Conservation (phyloP, 75 land plant species). For the Sequoia sempervirens region DNA sequence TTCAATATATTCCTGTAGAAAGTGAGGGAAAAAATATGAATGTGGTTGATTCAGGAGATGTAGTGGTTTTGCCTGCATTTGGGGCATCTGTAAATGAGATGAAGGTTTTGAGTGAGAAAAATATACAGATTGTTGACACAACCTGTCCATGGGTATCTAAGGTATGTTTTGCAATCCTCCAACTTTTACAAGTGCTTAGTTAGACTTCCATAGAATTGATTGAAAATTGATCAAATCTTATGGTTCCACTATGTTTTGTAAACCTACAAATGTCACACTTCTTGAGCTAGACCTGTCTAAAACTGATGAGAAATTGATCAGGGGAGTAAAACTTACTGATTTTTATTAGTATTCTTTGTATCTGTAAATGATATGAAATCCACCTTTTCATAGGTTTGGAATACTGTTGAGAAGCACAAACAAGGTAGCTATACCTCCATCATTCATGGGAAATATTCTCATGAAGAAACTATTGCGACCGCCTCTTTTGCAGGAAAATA, state of each 20-base stretch:
- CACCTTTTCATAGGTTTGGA: conserved; percentile 73
- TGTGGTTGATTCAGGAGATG: conserved; percentile 72
- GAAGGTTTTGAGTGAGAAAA: conserved; percentile 66
- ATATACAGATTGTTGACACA: conserved; percentile 92
- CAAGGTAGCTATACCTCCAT: conserved; percentile 89
- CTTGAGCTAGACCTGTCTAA: background rate
- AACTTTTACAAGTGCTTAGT: background rate
- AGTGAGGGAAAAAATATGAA: conserved; percentile 59
- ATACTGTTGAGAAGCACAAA: conserved; percentile 92
- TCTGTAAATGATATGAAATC: background rate
- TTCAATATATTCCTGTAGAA: conserved; percentile 60
- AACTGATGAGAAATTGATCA: background rate
- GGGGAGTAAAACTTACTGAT: background rate
- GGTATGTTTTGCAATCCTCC: conserved; percentile 31
- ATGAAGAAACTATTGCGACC: conserved; percentile 95
- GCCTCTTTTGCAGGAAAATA: conserved; percentile 94
- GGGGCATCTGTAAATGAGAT: conserved; percentile 91
- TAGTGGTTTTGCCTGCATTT: conserved; percentile 93
- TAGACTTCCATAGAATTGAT: background rate
- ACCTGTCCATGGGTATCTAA: conserved; percentile 99
- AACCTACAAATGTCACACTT: background rate
- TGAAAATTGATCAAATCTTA: background rate
- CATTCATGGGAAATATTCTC: conserved; percentile 92
- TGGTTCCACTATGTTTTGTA: conserved; percentile 9
- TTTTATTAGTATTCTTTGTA: background rate